Evolutionary conservation across 768 basidiomycete species (phyloP).

Genomic region (Boletus rufocinnamomeus): DNA sequence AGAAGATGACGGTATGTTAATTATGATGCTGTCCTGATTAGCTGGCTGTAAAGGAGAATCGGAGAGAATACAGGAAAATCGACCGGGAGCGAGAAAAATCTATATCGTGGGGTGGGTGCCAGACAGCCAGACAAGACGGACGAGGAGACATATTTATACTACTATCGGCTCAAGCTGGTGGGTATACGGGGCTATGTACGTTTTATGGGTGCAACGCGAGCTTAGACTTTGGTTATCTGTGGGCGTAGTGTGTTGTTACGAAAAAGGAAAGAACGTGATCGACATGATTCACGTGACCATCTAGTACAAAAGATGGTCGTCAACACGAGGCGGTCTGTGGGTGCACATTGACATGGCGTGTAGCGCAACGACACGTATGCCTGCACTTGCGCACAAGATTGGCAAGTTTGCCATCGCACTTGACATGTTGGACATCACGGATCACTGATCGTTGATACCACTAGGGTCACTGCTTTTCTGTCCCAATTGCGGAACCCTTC

Average conservation of each 20-base stretch:
- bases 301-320: conserved; percentile 15
- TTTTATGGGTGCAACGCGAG: not conserved
- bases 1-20: not conserved
- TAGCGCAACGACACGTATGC: conserved; percentile 5
- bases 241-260: conserved; percentile 27
- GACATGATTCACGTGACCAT: conserved; percentile 24
- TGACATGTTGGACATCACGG: not conserved
- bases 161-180: not conserved
- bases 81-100: not conserved
- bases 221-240: conserved; percentile 3
- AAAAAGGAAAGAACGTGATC: conserved; percentile 16
- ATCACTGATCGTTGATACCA: conserved; percentile 5
- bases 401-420: conserved; percentile 34
- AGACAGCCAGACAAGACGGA: conserved; percentile 8
- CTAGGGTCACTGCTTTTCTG: conserved; percentile 93
- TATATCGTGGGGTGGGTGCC: conserved; percentile 15
- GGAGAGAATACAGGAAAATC: too few relatives aligned
- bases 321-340: conserved; percentile 13
- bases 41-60: conserved; percentile 5
- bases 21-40: not conserved
- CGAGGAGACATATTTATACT: conserved; percentile 22
- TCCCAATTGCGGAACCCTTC: conserved; percentile 87
- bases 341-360: conserved; percentile 6
- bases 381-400: conserved; percentile 48
- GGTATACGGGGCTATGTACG: conserved; percentile 12